A percentile compares a stretch with the other conserved stretches of the same genome.
phyloP scores from a whole-genome alignment of 2,329 filamentous ascomycete species.

The Trichoderma simmonsii region DNA sequence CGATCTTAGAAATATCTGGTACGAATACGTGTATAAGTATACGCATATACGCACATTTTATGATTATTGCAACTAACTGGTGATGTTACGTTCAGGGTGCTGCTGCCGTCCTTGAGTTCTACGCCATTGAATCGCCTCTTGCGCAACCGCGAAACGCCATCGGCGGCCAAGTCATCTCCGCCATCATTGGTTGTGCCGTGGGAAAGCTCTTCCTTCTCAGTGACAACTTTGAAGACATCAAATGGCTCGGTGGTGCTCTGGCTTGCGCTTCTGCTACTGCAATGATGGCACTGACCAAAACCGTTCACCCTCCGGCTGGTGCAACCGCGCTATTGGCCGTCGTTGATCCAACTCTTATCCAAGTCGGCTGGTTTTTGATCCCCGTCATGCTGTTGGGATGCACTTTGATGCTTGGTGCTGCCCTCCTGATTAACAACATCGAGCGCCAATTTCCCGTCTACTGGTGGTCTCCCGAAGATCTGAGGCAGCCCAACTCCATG shows the following conservation, averaged over 20 bases:
- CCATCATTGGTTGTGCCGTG: constrained; percentile 58
- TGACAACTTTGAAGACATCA: constrained; percentile 46
- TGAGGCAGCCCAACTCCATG: constrained; percentile 20
- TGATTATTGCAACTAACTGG: background rate
- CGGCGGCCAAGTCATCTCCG: constrained; percentile 62
- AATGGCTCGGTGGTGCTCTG: constrained; percentile 63
- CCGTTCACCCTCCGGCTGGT: constrained; percentile 70
- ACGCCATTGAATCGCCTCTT: constrained; percentile 67
- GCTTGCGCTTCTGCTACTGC: constrained; percentile 61
- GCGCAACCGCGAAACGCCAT: constrained; percentile 70
- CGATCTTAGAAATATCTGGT: background rate
- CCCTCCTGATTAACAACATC: constrained; percentile 66
- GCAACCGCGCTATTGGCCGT: constrained; percentile 70
- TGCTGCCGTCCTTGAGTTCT: constrained; percentile 72
- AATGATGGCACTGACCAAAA: constrained; percentile 67
- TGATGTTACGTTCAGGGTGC: constrained; percentile 52
- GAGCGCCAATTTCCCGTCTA: constrained; percentile 64
- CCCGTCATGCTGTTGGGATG: constrained; percentile 60
- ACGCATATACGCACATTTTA: background rate
- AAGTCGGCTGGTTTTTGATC: constrained; percentile 67
- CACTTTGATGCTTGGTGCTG: constrained; percentile 58
- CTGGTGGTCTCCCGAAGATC: constrained; percentile 60
- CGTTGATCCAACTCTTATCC: constrained; percentile 50
- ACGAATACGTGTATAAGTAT: background rate
- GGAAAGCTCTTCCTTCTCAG: constrained; percentile 62